Evolutionary conservation across 192 early-diverging fungal genomes (phyloP).

Genomic region (Spizellomyces sp.): DNA sequence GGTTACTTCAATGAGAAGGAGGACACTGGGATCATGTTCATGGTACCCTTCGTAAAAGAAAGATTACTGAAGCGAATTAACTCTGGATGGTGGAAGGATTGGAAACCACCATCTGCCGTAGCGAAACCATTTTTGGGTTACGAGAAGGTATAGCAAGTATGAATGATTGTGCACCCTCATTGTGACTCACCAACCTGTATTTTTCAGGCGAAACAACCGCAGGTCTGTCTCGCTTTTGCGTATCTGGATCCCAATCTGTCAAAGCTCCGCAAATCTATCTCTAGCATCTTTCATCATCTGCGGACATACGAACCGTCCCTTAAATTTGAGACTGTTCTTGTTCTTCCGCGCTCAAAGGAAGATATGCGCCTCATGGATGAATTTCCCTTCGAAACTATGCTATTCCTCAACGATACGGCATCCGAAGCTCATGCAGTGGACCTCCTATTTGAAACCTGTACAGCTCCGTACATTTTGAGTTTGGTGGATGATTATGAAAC

Average conservation of each 20-base stretch:
- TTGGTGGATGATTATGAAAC: conserved; percentile 17
- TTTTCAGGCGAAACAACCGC: no score
- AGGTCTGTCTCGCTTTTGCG: neutral
- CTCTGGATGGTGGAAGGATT: conserved; percentile 14
- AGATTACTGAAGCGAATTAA: neutral
- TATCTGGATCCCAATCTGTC: conserved; percentile 5
- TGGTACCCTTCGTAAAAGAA: conserved; percentile 7
- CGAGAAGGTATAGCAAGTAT: no score
- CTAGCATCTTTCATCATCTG: conserved; percentile 12
- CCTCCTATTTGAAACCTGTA: neutral
- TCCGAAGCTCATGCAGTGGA: neutral
- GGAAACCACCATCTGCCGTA: neutral
- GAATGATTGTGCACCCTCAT: no score
- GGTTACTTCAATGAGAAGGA: conserved; percentile 3
- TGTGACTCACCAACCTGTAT: no score
- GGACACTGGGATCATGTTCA: neutral
- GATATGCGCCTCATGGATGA: neutral
- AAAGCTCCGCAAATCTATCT: conserved; percentile 2
- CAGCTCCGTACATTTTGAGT: neutral
- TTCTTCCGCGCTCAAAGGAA: neutral
- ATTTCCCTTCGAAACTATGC: neutral
- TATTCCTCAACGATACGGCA: neutral
- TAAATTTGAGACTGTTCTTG: neutral
- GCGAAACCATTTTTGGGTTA: no score
- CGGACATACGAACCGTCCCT: conserved; percentile 12